Evolutionary conservation across 805 yeast species (phyloP).

Genomic region (Pichia californica): DNA sequence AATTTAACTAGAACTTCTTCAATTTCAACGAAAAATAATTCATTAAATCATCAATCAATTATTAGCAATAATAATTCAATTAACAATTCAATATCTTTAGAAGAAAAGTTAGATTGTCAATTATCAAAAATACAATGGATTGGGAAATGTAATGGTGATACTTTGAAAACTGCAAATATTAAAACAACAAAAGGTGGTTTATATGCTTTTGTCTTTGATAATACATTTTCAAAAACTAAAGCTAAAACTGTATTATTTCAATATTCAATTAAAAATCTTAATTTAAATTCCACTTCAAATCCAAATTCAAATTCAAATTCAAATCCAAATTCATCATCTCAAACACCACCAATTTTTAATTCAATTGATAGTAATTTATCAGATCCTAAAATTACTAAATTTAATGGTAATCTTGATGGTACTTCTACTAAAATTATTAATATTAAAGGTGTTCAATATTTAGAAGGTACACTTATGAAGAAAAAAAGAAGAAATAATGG

Average conservation of each 20-base stretch:
- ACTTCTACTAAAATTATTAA: constrained; percentile 28
- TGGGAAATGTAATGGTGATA: constrained; percentile 54
- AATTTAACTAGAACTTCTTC: not conserved
- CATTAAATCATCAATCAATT: not conserved
- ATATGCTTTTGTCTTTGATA: constrained; percentile 87
- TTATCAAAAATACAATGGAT: constrained; percentile 46
- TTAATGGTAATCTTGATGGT: constrained; percentile 14
- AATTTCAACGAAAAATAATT: not conserved
- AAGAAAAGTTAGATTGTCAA: constrained; percentile 52
- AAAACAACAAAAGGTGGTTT: constrained; percentile 59
- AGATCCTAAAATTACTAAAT: constrained; percentile 25
- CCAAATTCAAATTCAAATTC: no score
- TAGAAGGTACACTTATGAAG: constrained; percentile 76
- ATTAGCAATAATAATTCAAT: constrained; percentile 5
- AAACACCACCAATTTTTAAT: no score
- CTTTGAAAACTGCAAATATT: constrained; percentile 54
- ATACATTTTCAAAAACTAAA: constrained; percentile 79
- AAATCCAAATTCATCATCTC: no score
- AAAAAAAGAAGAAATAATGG: constrained; percentile 67
- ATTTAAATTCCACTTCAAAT: no score
- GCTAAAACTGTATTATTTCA: constrained; percentile 76
- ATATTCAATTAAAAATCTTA: constrained; percentile 14
- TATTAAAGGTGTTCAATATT: constrained; percentile 59
- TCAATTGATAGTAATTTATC: no score
- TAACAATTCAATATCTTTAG: constrained; percentile 27